phyloP scores from a whole-genome alignment of 2,329 filamentous ascomycete genomes.

The Diaporthe velutina region DNA sequence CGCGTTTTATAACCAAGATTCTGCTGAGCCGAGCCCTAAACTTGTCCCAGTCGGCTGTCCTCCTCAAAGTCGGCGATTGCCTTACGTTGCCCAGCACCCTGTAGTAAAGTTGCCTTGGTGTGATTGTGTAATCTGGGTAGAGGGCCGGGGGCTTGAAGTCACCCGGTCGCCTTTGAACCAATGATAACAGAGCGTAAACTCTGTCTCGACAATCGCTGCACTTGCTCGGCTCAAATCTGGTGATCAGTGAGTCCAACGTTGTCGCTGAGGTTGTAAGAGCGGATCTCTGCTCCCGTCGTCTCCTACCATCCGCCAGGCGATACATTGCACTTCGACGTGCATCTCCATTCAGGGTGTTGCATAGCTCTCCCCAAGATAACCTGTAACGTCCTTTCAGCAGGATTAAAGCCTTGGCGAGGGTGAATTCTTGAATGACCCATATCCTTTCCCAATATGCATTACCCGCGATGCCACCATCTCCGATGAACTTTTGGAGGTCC shows the following conservation, averaged over 20 bases:
- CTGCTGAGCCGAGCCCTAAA: not conserved
- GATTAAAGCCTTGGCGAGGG: not conserved
- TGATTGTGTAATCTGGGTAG: not conserved
- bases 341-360: not conserved
- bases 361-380: not conserved
- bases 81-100: not conserved
- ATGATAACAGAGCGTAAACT: not conserved
- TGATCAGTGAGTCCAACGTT: not conserved
- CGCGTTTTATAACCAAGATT: not conserved
- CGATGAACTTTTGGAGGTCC: not conserved
- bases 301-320: not conserved
- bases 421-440: not conserved
- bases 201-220: not conserved
- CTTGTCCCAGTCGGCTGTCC: not conserved
- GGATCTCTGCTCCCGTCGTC: not conserved
- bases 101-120: not conserved
- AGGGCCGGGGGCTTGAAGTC: not conserved
- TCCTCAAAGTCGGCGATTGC: not conserved
- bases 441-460: not conserved
- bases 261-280: not conserved
- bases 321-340: not conserved
- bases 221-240: not conserved
- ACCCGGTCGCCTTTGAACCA: not conserved
- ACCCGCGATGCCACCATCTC: not conserved
- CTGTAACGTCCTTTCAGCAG: not conserved